These are phyloP conservation scores for Penicillium polonicum DNA, from an alignment of 2,329 filamentous ascomycete species.

Conservation along the genomic window DNA sequence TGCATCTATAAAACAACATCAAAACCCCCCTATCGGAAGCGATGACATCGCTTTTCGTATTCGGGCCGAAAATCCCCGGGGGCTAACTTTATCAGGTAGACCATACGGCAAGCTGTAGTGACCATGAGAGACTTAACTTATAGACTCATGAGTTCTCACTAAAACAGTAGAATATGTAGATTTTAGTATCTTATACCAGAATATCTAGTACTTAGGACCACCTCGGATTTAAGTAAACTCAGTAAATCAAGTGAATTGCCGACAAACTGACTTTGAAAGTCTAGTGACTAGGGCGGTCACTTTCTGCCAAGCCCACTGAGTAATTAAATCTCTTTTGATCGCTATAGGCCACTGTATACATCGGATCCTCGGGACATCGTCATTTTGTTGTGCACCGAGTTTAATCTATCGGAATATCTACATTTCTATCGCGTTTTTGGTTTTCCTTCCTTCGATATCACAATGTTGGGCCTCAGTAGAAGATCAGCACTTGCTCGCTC, in stretches of 20 bases:
- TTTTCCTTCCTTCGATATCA: not conserved
- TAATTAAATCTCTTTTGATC: not conserved
- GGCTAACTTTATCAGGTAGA: slow-evolving; percentile 22
- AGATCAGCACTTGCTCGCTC: slow-evolving; percentile 21
- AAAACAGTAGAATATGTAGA: not conserved
- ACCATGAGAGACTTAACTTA: not conserved
- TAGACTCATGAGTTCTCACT: not conserved
- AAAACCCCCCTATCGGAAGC: not conserved
- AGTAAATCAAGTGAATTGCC: not conserved
- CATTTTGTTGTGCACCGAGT: slow-evolving; percentile 10
- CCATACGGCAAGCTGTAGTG: not conserved
- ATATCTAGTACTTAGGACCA: not conserved
- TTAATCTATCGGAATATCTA: slow-evolving; percentile 1
- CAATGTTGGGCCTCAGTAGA: slow-evolving; percentile 24
- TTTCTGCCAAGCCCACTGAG: not conserved
- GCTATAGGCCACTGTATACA: not conserved
- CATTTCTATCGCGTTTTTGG: not conserved
- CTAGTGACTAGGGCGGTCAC: not conserved
- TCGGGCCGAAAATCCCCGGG: slow-evolving; percentile 29
- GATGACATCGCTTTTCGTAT: slow-evolving; percentile 5
- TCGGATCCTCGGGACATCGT: slow-evolving; percentile 15
- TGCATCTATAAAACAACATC: not conserved
- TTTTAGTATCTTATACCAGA: fast-evolving
- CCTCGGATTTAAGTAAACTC: fast-evolving
- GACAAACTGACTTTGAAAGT: not conserved